These are phyloP conservation scores for Termitomyces sp. DNA, from an alignment of 768 basidiomycete species.

Conservation along the genomic window DNA sequence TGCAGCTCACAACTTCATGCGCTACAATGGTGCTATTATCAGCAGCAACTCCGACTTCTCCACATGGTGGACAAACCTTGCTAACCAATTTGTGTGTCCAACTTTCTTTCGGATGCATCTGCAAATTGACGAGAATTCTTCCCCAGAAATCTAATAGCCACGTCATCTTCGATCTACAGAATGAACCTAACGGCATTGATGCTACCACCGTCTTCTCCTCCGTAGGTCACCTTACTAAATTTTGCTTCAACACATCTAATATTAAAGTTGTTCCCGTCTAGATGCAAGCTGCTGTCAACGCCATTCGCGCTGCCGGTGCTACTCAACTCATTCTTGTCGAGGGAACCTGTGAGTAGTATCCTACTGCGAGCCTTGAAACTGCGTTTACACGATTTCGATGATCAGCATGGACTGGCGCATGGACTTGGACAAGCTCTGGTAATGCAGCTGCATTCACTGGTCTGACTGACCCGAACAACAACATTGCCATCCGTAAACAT, in stretches of 20 bases:
- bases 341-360: slow-evolving; percentile 32
- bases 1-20: slow-evolving; percentile 58
- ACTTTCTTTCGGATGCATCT: neutral
- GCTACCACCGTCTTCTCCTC: slow-evolving; percentile 48
- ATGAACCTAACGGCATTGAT: slow-evolving; percentile 61
- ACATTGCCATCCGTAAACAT: slow-evolving; percentile 49
- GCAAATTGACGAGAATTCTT: neutral
- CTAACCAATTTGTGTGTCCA: slow-evolving; percentile 47
- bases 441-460: slow-evolving; percentile 48
- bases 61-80: slow-evolving; percentile 53
- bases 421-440: slow-evolving; percentile 59
- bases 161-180: slow-evolving; percentile 64
- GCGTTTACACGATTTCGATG: slow-evolving; percentile 2
- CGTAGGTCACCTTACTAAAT: slow-evolving; percentile 26
- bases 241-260: neutral
- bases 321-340: slow-evolving; percentile 53
- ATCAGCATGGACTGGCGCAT: slow-evolving; percentile 57
- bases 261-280: slow-evolving; percentile 11
- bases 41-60: slow-evolving; percentile 44
- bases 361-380: slow-evolving; percentile 1
- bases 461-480: slow-evolving; percentile 59
- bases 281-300: slow-evolving; percentile 67
- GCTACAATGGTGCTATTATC: slow-evolving; percentile 51
- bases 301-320: slow-evolving; percentile 60
- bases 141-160: slow-evolving; percentile 40